A percentile compares a stretch with the other conserved stretches of the same genome.
Evolutionary conservation across 306 rosid genomes (phyloP).

Genomic region (Fagus sylvatica): DNA sequence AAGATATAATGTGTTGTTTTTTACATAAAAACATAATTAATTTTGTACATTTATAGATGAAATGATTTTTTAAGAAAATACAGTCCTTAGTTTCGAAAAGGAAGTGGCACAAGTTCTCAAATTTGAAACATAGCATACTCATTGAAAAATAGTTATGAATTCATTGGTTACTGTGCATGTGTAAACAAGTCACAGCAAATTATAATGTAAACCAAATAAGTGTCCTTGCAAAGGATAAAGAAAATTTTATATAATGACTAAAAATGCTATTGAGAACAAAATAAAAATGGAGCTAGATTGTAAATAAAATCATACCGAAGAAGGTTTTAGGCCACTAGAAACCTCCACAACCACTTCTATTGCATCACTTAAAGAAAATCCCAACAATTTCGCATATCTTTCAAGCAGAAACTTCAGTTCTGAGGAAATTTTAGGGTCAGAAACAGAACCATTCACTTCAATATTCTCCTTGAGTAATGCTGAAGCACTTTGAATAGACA

Average conservation of each 20-base stretch:
- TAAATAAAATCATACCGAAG: constrained; percentile 51
- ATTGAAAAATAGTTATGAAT: neutral
- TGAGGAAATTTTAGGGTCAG: constrained; percentile 48
- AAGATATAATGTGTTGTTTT: neutral
- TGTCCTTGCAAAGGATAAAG: neutral
- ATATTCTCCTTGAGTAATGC: constrained; percentile 65
- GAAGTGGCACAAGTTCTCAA: neutral
- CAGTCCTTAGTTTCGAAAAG: neutral
- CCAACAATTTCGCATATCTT: constrained; percentile 66
- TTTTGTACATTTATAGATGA: neutral
- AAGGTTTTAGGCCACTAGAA: constrained; percentile 47
- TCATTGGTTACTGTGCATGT: neutral
- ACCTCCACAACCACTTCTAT: constrained; percentile 51
- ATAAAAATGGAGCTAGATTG: neutral
- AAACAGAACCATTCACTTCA: constrained; percentile 62
- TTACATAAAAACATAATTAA: neutral
- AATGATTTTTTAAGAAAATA: neutral
- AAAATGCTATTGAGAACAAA: neutral
- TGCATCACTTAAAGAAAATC: constrained; percentile 70
- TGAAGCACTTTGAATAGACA: constrained; percentile 78
- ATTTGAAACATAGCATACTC: neutral
- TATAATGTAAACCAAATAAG: neutral
- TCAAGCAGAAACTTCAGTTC: constrained; percentile 84
- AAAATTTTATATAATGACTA: neutral
- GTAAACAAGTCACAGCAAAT: neutral